Evolutionary conservation across 1,139 yeast genomes (phyloP), one percentile per base, ranked within the genome.

Genomic region (Magnusiomyces fungicola): DNA sequence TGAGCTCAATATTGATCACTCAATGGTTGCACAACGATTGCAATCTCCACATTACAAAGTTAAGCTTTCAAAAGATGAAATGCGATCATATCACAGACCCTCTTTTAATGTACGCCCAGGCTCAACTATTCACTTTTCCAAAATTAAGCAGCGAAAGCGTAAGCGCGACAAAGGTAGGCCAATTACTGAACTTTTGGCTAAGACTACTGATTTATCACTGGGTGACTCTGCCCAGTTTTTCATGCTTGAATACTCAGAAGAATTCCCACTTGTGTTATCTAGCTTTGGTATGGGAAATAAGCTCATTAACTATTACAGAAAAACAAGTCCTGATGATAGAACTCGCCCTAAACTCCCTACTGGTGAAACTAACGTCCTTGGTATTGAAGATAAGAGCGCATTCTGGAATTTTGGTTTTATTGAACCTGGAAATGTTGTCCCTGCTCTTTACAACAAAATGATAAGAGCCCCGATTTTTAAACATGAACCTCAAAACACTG

Each of bases 321-420:
- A 92, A 63, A 81, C 79, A 55, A 75, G 74, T 52, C 88, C 83
- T 16, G 92, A 86, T 49, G 99, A 94, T 63, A 78, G 80, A 5
- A 74, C 85, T 3, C 78, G 98, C 55, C 98, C 98, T 0, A 90
- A 90, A 60, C 74, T 90, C 9, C 79, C 88, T 1, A 75, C 89
- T 41, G 99, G 99, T 47, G 99, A 94, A 65, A 92, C 98, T 0
- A 95, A 87, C 67, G 96, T 94, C 2, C 72, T 94, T 39, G 97
- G 97, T 18, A 88, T 87, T 1, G 96, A 89, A 62, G 99, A 94
- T 66, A 76, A 95, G 58, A 86, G 96, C 12, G 97, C 99, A 12
- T 94, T 92, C 63, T 94, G 98, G 98, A 92, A 90, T 64, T 94
- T 89, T 71, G 99, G 99, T 1, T 86, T 85, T 67, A 97, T 94